Conservation (phyloP, 2,329 filamentous ascomycete genomes). For the Sarocladium brachiariae region DNA sequence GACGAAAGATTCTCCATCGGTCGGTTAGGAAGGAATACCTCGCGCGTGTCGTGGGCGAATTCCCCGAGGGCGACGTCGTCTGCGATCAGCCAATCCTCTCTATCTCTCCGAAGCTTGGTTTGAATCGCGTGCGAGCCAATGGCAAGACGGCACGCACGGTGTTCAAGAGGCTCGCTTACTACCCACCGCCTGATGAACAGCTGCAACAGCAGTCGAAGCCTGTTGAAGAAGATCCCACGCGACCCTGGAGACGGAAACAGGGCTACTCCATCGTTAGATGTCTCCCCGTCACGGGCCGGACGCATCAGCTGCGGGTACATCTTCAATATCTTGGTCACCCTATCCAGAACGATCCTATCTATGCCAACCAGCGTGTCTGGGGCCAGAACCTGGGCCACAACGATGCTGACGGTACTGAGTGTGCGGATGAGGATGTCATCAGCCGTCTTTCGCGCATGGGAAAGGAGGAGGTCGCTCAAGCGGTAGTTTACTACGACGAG, state of each 20-base stretch:
- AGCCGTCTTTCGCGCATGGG: constrained; percentile 81
- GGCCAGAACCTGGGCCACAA: constrained; percentile 67
- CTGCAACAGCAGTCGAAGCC: constrained; percentile 18
- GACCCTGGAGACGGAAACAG: constrained; percentile 47
- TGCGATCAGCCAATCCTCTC: constrained; percentile 91
- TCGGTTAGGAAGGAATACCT: constrained; percentile 94
- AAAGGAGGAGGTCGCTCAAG: constrained; percentile 85
- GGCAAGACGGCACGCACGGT: constrained; percentile 87
- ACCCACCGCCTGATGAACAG: constrained; percentile 46
- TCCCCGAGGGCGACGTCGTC: constrained; percentile 83
- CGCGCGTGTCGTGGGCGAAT: constrained; percentile 82
- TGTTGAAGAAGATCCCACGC: constrained; percentile 18
- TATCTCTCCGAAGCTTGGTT: constrained; percentile 88
- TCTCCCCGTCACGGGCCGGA: constrained; percentile 85
- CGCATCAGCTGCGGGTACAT: constrained; percentile 91
- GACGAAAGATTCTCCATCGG: constrained; percentile 67
- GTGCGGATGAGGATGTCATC: constrained; percentile 86
- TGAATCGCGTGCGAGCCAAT: constrained; percentile 90
- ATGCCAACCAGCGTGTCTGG: constrained; percentile 90
- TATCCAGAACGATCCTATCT: constrained; percentile 96
- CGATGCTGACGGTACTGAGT: constrained; percentile 57
- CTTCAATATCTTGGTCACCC: constrained; percentile 91
- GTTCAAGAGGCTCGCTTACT: constrained; percentile 90
- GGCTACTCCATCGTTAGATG: constrained; percentile 95
- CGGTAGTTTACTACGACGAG: constrained; percentile 87